phyloP scores from a whole-genome alignment of 495 filamentous ascomycete species.

The Aspergillus avenaceus region DNA sequence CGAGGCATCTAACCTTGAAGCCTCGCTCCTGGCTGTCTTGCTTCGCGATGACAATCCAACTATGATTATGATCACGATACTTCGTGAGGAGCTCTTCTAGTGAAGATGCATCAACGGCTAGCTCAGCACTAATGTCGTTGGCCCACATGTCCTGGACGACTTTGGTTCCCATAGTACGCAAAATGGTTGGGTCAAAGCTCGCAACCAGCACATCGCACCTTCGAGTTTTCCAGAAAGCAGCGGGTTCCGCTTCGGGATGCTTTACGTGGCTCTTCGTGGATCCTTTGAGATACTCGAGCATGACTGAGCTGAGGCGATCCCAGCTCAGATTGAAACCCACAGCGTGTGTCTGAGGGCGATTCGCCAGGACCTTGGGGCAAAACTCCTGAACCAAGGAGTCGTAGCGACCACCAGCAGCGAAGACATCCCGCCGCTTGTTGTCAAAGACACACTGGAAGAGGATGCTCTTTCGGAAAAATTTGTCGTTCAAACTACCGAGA shows the following conservation, averaged over 20 bases:
- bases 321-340: conserved; percentile 92
- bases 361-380: conserved; percentile 35
- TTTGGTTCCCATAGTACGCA: conserved; percentile 70
- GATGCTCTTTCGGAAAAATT: conserved; percentile 83
- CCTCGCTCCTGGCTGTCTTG: conserved; percentile 65
- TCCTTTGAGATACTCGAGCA: conserved; percentile 61
- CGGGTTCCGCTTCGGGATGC: conserved; percentile 47
- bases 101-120: conserved; percentile 69
- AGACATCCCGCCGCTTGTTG: conserved; percentile 75
- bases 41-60: conserved; percentile 84
- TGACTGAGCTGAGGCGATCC: conserved; percentile 67
- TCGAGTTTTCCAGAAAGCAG: conserved; percentile 57
- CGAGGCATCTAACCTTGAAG: conserved; percentile 72
- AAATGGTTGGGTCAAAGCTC: conserved; percentile 72
- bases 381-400: conserved; percentile 70
- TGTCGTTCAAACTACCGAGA: conserved; percentile 84
- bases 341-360: conserved; percentile 54
- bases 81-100: conserved; percentile 67
- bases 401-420: conserved; percentile 92
- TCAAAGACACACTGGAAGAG: conserved; percentile 92
- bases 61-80: conserved; percentile 71
- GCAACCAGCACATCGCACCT: conserved; percentile 88
- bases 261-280: conserved; percentile 61
- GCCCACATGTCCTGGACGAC: conserved; percentile 78
- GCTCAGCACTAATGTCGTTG: conserved; percentile 83